Percentiles rank a stretch among this genome's conserved stretches.
phyloP scores from a whole-genome alignment of 2,329 filamentous ascomycete species.

The Hysterium pulicare region DNA sequence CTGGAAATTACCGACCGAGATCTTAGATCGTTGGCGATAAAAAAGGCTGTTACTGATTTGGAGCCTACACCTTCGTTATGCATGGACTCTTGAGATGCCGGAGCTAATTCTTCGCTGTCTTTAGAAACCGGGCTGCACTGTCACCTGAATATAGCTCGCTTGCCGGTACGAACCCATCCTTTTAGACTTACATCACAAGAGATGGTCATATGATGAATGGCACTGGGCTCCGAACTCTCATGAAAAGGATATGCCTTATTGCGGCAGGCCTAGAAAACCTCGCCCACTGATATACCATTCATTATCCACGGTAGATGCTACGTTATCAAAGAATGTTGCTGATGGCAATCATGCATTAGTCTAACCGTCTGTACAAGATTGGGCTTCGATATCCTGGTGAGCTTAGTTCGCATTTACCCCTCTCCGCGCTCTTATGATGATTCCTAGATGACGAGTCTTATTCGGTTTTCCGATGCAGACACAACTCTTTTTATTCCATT shows the following conservation, averaged over 20 bases:
- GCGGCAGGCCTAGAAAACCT: constrained; percentile 99
- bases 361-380: no score
- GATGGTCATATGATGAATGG: constrained; percentile 71
- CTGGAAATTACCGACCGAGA: constrained; percentile 46
- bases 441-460: constrained; percentile 75
- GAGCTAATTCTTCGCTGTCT: neutral
- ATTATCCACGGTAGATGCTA: neutral
- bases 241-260: constrained; percentile 85
- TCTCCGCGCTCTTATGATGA: no score
- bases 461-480: constrained; percentile 70
- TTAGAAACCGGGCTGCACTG: no score
- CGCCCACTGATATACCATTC: constrained; percentile 72
- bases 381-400: no score
- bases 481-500: constrained; percentile 66
- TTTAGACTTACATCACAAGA: constrained; percentile 9
- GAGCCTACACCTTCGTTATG: neutral
- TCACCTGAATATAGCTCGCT: no score
- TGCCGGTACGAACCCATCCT: constrained; percentile 26
- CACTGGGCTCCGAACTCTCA: constrained; percentile 92
- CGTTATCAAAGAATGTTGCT: neutral
- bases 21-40: constrained; percentile 37
- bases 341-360: neutral
- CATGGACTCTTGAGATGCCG: neutral
- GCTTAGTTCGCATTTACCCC: no score
- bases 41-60: constrained; percentile 42